Base-by-base conservation (phyloP, 305 asterid genomes). In the Rubia peregrina region DNA sequence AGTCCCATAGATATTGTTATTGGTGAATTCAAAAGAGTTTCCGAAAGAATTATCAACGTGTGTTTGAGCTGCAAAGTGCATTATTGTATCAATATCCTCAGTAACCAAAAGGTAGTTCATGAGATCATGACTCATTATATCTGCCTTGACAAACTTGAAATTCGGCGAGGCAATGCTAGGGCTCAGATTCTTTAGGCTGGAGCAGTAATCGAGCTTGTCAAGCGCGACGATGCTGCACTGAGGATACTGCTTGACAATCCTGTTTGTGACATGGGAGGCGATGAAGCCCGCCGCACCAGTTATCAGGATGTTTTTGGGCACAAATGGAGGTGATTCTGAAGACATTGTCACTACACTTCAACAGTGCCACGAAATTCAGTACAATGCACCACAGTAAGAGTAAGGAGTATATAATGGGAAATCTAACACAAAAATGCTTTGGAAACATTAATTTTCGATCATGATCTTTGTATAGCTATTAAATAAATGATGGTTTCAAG, bases 221-320 rank as follows among this genome's bases (percentile, higher is more conserved):
- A 57, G 63, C 14, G 63, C 63, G 3, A 24, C 17, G 36, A 57
- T 22, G 30, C 38, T 57, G 63, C 16, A 57, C 36, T 57, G 63
- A 22, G 63, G 63, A 11, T 57, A 57, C 7, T 9, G 63, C 63
- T 22, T 57, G 16, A 57, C 63, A 4, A 57, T 21, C 63, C 63
- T 57, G 63, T 57, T 57, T 36, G 63, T 57, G 63, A 57, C 63
- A 22, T 57, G 63, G 36, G 63, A 57, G 38, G 63, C 63, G 36
- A 57, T 57, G 63, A 57, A 57, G 38, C 63, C 63, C 16, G 38
- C 63, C 5, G 63, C 63, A 1, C 63, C 63, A 9, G 63, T 57
- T 21, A 57, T 57, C 7, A 57, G 63, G 63, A 57, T 57, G 6
- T 57, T 57, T 11, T 57, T 57, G 0, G 63, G 63, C 36, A 21